A percentile compares a stretch with the other conserved stretches of the same genome.
Evolutionary conservation across 2,329 filamentous ascomycete genomes (phyloP).

Genomic region (Ascochyta rabiei): DNA sequence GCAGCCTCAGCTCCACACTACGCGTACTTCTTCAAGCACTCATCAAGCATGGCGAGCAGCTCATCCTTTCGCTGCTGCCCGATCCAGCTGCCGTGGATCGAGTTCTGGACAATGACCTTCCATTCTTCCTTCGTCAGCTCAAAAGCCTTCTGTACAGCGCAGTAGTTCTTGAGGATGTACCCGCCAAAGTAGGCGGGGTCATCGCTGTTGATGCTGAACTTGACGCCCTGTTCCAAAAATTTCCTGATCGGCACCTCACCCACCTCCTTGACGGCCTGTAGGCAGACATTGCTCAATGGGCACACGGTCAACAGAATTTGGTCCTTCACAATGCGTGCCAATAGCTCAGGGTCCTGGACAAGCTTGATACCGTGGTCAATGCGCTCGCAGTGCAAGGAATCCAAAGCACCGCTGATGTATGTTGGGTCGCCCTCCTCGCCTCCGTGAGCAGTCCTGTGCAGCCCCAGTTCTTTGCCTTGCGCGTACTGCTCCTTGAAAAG

Average conservation of each 20-base stretch:
- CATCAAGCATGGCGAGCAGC: conserved; percentile 50
- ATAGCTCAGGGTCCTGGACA: conserved; percentile 63
- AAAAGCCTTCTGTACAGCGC: conserved; percentile 76
- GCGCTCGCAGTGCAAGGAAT: conserved; percentile 65
- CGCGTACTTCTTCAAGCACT: conserved; percentile 22
- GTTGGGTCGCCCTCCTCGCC: conserved; percentile 74
- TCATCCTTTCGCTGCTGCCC: conserved; percentile 65
- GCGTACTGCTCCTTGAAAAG: conserved; percentile 68
- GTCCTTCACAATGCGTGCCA: conserved; percentile 63
- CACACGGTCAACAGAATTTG: conserved; percentile 72
- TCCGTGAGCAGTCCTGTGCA: conserved; percentile 73
- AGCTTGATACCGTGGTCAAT: conserved; percentile 78
- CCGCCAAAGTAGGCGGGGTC: conserved; percentile 64
- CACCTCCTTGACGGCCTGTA: conserved; percentile 56
- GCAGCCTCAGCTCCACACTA: neutral
- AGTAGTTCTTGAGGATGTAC: conserved; percentile 77
- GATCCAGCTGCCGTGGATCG: conserved; percentile 75
- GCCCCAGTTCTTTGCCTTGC: conserved; percentile 58
- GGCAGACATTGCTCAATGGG: conserved; percentile 75
- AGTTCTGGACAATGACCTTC: conserved; percentile 65
- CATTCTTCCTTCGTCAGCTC: conserved; percentile 68
- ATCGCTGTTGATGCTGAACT: conserved; percentile 71
- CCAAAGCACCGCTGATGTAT: conserved; percentile 69
- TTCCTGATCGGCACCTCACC: conserved; percentile 62
- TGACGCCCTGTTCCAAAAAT: conserved; percentile 68